A percentile compares a stretch with the other conserved stretches of the same genome.
Conservation (phyloP, 2,329 filamentous ascomycete species). For the Colletotrichum gloeosporioides region DNA sequence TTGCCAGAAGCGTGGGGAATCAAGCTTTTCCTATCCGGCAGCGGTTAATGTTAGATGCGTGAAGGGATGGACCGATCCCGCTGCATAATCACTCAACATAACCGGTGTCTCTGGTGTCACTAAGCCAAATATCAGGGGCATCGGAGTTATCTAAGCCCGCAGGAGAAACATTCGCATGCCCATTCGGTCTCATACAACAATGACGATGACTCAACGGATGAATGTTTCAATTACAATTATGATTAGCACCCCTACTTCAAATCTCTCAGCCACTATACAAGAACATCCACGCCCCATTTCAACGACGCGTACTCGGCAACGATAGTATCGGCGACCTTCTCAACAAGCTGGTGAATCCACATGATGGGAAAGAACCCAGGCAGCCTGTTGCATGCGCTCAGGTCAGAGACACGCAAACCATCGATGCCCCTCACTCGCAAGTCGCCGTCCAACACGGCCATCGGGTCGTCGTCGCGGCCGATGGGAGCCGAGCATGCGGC, state of each 20-base stretch:
- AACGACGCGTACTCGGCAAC: background rate
- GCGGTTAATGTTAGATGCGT: background rate
- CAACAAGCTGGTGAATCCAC: constrained; percentile 59
- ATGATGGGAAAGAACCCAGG: constrained; percentile 51
- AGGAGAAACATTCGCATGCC: background rate
- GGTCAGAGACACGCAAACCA: constrained; percentile 66
- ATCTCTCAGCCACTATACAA: background rate
- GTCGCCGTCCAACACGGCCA: constrained; percentile 61
- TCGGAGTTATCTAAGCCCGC: background rate
- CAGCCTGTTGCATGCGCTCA: constrained; percentile 57
- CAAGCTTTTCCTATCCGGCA: background rate
- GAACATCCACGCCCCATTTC: background rate
- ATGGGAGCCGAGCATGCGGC: constrained; percentile 62
- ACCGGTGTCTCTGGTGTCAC: background rate
- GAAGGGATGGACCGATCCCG: background rate
- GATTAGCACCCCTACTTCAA: background rate
- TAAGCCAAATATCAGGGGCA: background rate
- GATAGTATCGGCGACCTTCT: constrained; percentile 55
- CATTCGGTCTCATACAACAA: background rate
- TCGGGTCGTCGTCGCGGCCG: constrained; percentile 56
- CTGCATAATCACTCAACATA: background rate
- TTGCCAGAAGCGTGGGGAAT: background rate
- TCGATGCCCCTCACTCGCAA: constrained; percentile 62
- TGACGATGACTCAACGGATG: background rate
- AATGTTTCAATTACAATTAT: background rate